A percentile compares a stretch with the other conserved stretches of the same genome.
phyloP scores from a whole-genome alignment of 306 rosid species.

The Rubus parviflorus region DNA sequence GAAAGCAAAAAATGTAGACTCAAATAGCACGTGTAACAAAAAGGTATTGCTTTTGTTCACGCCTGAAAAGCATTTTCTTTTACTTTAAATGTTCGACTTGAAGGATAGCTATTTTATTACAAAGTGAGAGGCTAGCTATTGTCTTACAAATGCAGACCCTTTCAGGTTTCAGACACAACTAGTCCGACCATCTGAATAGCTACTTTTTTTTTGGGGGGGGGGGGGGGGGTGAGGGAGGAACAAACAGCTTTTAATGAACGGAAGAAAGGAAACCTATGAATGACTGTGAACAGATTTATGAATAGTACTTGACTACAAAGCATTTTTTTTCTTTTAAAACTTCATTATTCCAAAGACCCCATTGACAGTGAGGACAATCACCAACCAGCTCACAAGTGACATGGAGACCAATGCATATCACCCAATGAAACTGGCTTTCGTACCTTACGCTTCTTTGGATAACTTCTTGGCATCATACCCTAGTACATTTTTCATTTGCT shows the following conservation, averaged over 20 bases:
- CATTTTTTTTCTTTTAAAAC: not conserved
- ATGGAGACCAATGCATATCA: not conserved
- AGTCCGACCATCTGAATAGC: not conserved
- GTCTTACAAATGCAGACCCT: not conserved
- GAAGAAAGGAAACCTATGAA: not conserved
- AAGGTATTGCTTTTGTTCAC: not conserved
- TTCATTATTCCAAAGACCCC: not conserved
- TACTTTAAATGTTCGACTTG: not conserved
- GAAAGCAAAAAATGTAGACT: not conserved
- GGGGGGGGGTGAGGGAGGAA: too few relatives aligned
- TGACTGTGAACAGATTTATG: not conserved
- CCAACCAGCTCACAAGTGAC: not conserved
- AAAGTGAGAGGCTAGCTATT: not conserved
- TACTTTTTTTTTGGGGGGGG: too few relatives aligned
- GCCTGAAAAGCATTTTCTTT: not conserved
- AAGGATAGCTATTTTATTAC: not conserved
- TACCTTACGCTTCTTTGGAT: not conserved
- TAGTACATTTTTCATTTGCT: not conserved
- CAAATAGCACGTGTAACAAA: not conserved
- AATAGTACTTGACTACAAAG: not conserved
- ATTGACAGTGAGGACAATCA: not conserved
- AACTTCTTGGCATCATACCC: too few relatives aligned
- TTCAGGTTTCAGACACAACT: not conserved
- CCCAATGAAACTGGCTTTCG: not conserved
- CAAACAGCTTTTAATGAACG: not conserved